phyloP scores from a whole-genome alignment of 148 eudicot species.

The Cornus suecica region DNA sequence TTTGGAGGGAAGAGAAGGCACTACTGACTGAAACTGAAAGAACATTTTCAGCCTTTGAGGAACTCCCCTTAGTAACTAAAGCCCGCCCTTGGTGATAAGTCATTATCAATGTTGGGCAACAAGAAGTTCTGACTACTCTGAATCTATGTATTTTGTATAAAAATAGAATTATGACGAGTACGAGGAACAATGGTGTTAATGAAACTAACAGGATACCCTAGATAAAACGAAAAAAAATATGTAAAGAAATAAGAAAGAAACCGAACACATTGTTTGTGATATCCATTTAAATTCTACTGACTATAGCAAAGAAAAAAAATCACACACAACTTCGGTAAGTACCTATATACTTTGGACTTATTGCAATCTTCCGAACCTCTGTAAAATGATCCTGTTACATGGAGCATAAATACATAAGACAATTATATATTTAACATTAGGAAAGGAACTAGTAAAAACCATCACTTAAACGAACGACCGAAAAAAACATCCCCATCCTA shows the following conservation, averaged over 20 bases:
- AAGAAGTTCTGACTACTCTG: not conserved
- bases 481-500: not conserved
- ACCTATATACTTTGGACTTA: constrained; percentile 53
- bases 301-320: constrained; percentile 3
- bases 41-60: too few species aligned
- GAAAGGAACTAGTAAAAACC: not conserved
- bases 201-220: not conserved
- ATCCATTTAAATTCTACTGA: not conserved
- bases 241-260: not conserved
- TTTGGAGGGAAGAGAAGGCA: too few species aligned
- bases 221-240: not conserved
- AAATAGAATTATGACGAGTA: not conserved
- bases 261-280: not conserved
- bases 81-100: too few species aligned
- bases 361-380: constrained; percentile 32
- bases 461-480: not conserved
- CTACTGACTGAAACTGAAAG: too few species aligned
- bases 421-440: not conserved
- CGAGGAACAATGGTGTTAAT: not conserved
- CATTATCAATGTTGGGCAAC: not conserved
- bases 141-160: too few species aligned
- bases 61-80: too few species aligned
- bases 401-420: not conserved
- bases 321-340: constrained; percentile 4
- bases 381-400: constrained; percentile 50